A percentile compares a stretch with the other conserved stretches of the same genome.
These are phyloP conservation scores for Uronychia setigera DNA, from an alignment of 73 alveolate genomes.

Conservation along the genomic window DNA sequence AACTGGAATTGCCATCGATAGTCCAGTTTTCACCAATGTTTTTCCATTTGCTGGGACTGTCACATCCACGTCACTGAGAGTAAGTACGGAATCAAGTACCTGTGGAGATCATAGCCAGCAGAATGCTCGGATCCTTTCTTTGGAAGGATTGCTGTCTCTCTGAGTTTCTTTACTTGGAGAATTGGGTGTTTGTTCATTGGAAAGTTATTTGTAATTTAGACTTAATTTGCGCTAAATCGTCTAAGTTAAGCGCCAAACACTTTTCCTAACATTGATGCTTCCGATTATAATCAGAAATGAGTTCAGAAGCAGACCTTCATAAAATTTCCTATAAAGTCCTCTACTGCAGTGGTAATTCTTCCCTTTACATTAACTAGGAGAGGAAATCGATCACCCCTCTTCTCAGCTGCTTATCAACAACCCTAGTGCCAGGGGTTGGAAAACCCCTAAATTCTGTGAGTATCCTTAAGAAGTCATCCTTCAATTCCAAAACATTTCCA, in stretches of 20 bases:
- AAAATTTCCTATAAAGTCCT: neutral
- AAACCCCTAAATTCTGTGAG: conserved; percentile 77
- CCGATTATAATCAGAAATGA: too few species aligned
- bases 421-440: conserved; percentile 83
- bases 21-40: conserved; percentile 83
- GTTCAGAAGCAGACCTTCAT: too few species aligned
- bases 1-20: conserved; percentile 75
- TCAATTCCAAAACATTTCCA: conserved; percentile 73
- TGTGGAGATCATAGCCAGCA: conserved; percentile 86
- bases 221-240: too few species aligned
- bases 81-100: neutral
- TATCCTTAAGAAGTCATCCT: conserved; percentile 88
- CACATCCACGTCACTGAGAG: conserved; percentile 58
- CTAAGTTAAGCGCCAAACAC: too few species aligned
- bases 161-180: conserved; percentile 61
- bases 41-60: conserved; percentile 72
- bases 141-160: conserved; percentile 76
- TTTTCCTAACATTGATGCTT: too few species aligned
- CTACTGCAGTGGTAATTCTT: neutral
- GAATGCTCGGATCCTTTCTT: conserved; percentile 76
- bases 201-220: neutral
- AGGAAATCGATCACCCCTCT: neutral
- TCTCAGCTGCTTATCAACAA: conserved; percentile 17
- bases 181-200: neutral
- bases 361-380: neutral